Evolutionary conservation across 2,329 filamentous ascomycete genomes (phyloP), one percentile per base, ranked within the genome.

Genomic region (Diplocarpon rosae): DNA sequence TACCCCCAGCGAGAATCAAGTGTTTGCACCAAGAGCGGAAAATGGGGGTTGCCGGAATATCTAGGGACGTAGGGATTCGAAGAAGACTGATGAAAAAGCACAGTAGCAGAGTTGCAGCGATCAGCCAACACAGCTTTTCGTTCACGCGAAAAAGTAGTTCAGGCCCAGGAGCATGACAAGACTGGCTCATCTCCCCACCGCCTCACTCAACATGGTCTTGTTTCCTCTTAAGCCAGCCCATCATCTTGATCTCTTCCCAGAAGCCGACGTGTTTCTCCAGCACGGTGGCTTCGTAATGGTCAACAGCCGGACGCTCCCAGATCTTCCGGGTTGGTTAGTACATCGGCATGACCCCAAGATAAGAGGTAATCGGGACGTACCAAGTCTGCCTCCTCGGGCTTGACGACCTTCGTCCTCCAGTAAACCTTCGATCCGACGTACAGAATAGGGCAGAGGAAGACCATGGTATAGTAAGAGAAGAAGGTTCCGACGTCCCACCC

Each of bases 391-490:
- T 79, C 72, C 17, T 70, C 61, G 1, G 72, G 63, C 39, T 63
- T 67, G 11, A 60, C 37, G 9, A 51, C 30, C 47, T 70, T 76
- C 0, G 82, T 85, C 58, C 68, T 74, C 60, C 83, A 77, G 43
- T 78, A 46, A 2, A 84, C 16, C 63, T 89, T 90, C 78, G 82
- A 89, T 1, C 72, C 75, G 2, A 85, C 35, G 58, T 76, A 88
- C 4, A 82, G 62, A 2, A 76, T 51, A 0, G 74, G 76, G 15
- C 48, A 55, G 3, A 89, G 63, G 0, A 82, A 56, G 0, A 80
- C 81, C 47, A 88, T 74, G 32, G 77, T 76, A 62, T 88, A 88
- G 4, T 67, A 70, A 62, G 87, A 86, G 31, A 89, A 63, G 58
- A 90, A 92, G 1, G 46, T 52, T 1, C 82, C 71, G 0, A 85